Base-by-base conservation (phyloP, 2,329 filamentous ascomycete genomes). In the Fusarium sp. region DNA sequence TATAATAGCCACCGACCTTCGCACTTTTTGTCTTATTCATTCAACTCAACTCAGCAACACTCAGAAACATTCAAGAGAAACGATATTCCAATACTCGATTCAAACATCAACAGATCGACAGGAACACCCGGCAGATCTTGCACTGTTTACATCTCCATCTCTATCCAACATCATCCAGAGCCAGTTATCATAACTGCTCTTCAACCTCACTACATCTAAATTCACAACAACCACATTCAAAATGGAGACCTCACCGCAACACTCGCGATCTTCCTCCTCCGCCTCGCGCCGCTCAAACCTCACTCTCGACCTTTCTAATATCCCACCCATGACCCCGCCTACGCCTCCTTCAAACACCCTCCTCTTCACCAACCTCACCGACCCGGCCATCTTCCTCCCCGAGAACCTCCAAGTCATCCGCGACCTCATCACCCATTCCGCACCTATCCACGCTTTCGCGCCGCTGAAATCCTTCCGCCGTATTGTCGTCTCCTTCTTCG, bases 381-480 rank as follows among this genome's bases (percentile, higher is more conserved):
- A 93, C 73, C 83, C 86, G 65, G 90, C 92, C 77, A 90, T 94
- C 83, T 96, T 95, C 86, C 86, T 89, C 65, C 86, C 92, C 22
- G 87, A 91, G 70, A 94, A 94, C 82, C 87, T 95, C 65, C 88
- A 92, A 76, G 90, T 88, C 68, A 93, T 95, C 77, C 91, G 90
- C 79, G 87, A 90, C 60, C 89, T 94, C 65, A 91, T 96, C 80
- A 84, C 88, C 77, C 81, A 88, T 54, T 89, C 91, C n/a, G 92
- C 92, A 5, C 86, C 90, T 55, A 90, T 95, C 72, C 91, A 94
- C 83, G 90, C 91, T 65, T 96, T 93, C 87, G 89, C 92, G 15
- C 93, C 93, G 1, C 88, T 96, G 70, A 94, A 93, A 80, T 94
- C 92, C 11, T 94, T 96, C 86, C 89, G 91, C 72, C 91, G 93